These are phyloP conservation scores for Calonectria hongkongensis DNA, from an alignment of 2,329 filamentous ascomycete genomes.

Conservation along the genomic window DNA sequence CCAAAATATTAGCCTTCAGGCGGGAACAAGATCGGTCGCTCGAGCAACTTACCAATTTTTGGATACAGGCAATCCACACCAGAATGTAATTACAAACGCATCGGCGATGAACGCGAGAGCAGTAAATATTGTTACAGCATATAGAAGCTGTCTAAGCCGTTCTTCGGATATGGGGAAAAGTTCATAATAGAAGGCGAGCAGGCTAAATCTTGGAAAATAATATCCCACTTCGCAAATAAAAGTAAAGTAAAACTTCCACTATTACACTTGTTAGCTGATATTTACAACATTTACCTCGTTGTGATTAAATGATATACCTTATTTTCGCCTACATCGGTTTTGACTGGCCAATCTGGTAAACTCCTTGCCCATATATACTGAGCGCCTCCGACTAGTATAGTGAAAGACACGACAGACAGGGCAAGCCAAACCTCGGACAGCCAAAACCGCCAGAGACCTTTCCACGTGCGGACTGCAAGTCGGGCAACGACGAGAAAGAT, in stretches of 20 bases:
- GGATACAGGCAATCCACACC: background rate
- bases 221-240: constrained; percentile 2
- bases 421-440: background rate
- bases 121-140: background rate
- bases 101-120: background rate
- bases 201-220: background rate
- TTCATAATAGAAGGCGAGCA: constrained; percentile 4
- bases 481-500: background rate
- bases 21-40: background rate
- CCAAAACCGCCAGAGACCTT: background rate
- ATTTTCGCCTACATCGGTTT: background rate
- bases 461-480: background rate
- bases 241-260: constrained; percentile 1
- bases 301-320: background rate
- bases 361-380: background rate
- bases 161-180: constrained; percentile 11
- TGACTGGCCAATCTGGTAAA: background rate
- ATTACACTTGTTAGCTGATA: background rate
- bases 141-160: background rate
- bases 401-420: background rate
- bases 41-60: background rate
- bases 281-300: background rate
- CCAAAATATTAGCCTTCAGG: background rate
- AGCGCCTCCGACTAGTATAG: background rate
- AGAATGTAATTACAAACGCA: background rate